Conservation (phyloP, 768 basidiomycete genomes). For the Hirschioporus abietinus region DNA sequence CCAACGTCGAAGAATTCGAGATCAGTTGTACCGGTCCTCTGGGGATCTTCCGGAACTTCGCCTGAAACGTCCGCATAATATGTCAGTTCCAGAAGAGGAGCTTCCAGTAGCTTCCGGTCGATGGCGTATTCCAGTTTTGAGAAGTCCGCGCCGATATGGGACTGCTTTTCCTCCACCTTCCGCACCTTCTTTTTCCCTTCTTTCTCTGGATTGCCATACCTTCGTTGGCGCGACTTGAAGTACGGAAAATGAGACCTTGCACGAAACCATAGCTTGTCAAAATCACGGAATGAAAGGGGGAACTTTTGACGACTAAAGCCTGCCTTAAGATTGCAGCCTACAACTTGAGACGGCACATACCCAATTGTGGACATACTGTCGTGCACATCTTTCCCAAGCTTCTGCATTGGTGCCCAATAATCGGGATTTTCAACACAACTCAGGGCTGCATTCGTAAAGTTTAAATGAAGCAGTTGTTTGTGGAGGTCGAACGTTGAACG, state of each 20-base stretch:
- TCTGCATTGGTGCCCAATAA: slow-evolving; percentile 61
- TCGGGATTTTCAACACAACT: slow-evolving; percentile 71
- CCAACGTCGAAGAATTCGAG: slow-evolving; percentile 63
- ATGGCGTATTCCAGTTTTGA: slow-evolving; percentile 77
- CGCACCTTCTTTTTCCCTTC: slow-evolving; percentile 25
- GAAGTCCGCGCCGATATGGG: slow-evolving; percentile 51
- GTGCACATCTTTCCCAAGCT: slow-evolving; percentile 59
- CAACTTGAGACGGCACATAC: slow-evolving; percentile 17
- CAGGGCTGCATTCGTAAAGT: slow-evolving; percentile 59
- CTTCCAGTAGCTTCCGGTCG: slow-evolving; percentile 76
- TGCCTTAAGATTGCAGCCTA: slow-evolving; percentile 23
- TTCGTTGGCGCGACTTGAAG: not conserved
- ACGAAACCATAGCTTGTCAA: slow-evolving; percentile 52
- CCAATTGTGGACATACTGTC: slow-evolving; percentile 42
- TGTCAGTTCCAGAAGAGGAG: slow-evolving; percentile 68
- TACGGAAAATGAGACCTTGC: slow-evolving; percentile 34
- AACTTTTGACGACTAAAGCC: slow-evolving; percentile 23
- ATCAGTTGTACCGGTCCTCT: slow-evolving; percentile 25
- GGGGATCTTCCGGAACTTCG: slow-evolving; percentile 47
- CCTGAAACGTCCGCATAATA: slow-evolving; percentile 89
- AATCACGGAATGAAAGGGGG: slow-evolving; percentile 34
- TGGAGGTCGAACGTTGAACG: slow-evolving; percentile 78
- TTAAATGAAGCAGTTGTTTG: slow-evolving; percentile 72
- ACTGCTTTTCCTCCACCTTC: slow-evolving; percentile 40
- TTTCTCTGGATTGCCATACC: slow-evolving; percentile 6